Conservation (phyloP, 2,329 filamentous ascomycete genomes). For the Myriosclerotinia duriaeana region DNA sequence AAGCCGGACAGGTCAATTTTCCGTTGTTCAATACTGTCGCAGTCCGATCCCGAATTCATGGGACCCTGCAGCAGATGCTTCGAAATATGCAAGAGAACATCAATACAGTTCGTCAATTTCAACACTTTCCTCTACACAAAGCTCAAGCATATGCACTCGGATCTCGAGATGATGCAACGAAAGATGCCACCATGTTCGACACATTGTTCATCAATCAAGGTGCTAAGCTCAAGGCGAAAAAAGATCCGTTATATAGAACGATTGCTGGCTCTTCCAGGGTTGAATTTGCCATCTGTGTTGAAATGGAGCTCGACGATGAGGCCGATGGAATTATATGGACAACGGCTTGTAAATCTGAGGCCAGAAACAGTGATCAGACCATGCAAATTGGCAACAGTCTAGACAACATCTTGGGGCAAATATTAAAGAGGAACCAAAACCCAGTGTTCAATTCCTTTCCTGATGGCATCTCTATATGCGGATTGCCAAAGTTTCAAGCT, state of each 20-base stretch:
- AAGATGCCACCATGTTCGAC: conserved; percentile 55
- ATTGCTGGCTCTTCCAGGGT: conserved; percentile 60
- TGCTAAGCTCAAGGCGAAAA: conserved; percentile 36
- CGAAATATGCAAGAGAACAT: conserved; percentile 71
- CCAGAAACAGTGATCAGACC: conserved; percentile 50
- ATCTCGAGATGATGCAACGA: conserved; percentile 25
- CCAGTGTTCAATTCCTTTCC: conserved; percentile 56
- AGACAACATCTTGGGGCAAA: conserved; percentile 56
- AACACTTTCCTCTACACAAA: conserved; percentile 74
- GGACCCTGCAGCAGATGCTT: conserved; percentile 62
- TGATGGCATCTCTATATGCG: conserved; percentile 61
- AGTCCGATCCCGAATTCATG: conserved; percentile 70
- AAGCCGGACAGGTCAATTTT: conserved; percentile 68
- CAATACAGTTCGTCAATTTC: conserved; percentile 64
- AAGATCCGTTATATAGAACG: conserved; percentile 33
- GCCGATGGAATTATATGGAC: conserved; percentile 61
- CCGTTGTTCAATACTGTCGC: conserved; percentile 91
- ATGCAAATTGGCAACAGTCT: conserved; percentile 56
- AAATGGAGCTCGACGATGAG: conserved; percentile 65
- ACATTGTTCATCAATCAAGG: conserved; percentile 67
- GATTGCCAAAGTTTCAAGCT: conserved; percentile 50
- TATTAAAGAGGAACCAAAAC: conserved; percentile 52
- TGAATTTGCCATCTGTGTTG: conserved; percentile 79
- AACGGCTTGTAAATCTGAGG: conserved; percentile 63
- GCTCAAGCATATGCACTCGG: conserved; percentile 55